Base-by-base conservation (phyloP, 352 stramenopile species). In the Blastocystis sp. region DNA sequence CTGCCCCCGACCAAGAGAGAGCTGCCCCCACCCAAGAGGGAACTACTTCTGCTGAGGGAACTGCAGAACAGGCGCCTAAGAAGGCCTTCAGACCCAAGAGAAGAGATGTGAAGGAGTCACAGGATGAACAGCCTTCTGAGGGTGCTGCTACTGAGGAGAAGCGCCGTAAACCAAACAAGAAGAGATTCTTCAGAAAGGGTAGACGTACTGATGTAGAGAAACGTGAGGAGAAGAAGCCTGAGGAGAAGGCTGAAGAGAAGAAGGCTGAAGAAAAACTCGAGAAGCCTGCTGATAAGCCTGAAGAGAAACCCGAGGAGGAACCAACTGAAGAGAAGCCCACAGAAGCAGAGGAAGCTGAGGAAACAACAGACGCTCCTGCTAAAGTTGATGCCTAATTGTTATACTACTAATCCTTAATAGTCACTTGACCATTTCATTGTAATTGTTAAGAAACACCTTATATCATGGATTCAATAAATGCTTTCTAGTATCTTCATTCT, bases 381-480 rank as follows among this genome's bases (percentile, higher is more conserved):
- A 53, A 44, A 40, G 7, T 27, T 27, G 24, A 70, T n/a, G 17
- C 56, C 6, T 58, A 79, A 79, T 3, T 59, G 15, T 33, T 51
- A 33, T 56, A 84, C 48, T 76, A 54, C 33, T 48, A 24, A 35
- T 51, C 56, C 56, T 62, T 62, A 62, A n/a, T 62, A 62, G 24
- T 27, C 17, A 57, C 11, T n/a, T n/a, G n/a, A n/a, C n/a, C n/a
- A n/a, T n/a, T n/a, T n/a, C n/a, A n/a, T n/a, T 24, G 9, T 84
- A 24, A 56, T 84, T 84, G 73, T 84, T 51, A n/a, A 30, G 54
- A 84, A 19, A 84, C 58, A 84, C 73, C 56, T n/a, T 33, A 27
- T 3, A 66, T 15, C 19, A 30, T 9, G 30, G 51, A 11, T 15
- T 48, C 30, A 84, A 22, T 13, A 84, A 5, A 27, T 54, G 73